A percentile compares a stretch with the other conserved stretches of the same genome.
Conservation (phyloP, 768 basidiomycete genomes). For the Astraeus odoratus region DNA sequence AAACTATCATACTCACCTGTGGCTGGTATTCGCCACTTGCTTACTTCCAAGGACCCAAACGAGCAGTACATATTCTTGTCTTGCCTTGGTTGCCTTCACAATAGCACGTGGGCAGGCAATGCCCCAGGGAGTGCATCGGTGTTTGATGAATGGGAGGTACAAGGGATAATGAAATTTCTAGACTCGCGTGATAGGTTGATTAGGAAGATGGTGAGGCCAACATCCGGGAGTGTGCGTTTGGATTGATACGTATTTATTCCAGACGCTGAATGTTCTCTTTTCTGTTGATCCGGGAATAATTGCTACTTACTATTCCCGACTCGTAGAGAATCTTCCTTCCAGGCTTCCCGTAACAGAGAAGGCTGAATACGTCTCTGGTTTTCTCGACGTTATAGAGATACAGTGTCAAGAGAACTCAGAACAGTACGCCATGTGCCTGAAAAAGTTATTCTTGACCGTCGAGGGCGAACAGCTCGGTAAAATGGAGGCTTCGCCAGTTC, state of each 20-base stretch:
- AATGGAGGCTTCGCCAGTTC: conserved; percentile 32
- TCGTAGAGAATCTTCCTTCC: conserved; percentile 32
- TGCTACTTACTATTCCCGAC: conserved; percentile 44
- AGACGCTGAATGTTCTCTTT: conserved; percentile 58
- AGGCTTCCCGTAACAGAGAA: conserved; percentile 29
- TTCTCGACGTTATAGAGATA: conserved; percentile 51
- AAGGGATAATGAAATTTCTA: conserved; percentile 60
- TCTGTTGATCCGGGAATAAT: conserved; percentile 55
- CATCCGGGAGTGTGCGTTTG: not conserved
- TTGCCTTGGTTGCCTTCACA: conserved; percentile 54
- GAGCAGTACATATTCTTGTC: conserved; percentile 60
- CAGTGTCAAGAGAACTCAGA: conserved; percentile 46
- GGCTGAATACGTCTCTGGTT: conserved; percentile 36
- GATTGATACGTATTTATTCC: conserved; percentile 6
- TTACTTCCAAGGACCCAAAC: conserved; percentile 51
- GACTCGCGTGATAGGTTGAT: conserved; percentile 53
- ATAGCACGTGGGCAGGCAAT: conserved; percentile 64
- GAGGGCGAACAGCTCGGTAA: conserved; percentile 27
- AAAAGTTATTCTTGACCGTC: conserved; percentile 32
- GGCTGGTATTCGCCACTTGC: conserved; percentile 45
- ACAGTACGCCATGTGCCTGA: conserved; percentile 47
- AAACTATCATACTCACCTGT: conserved; percentile 25
- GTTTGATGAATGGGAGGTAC: conserved; percentile 70
- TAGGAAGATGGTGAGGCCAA: conserved; percentile 45
- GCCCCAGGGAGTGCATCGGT: conserved; percentile 40